A percentile compares a stretch with the other conserved stretches of the same genome.
phyloP scores from a whole-genome alignment of 768 basidiomycete species.

The Termitomyces sp. region DNA sequence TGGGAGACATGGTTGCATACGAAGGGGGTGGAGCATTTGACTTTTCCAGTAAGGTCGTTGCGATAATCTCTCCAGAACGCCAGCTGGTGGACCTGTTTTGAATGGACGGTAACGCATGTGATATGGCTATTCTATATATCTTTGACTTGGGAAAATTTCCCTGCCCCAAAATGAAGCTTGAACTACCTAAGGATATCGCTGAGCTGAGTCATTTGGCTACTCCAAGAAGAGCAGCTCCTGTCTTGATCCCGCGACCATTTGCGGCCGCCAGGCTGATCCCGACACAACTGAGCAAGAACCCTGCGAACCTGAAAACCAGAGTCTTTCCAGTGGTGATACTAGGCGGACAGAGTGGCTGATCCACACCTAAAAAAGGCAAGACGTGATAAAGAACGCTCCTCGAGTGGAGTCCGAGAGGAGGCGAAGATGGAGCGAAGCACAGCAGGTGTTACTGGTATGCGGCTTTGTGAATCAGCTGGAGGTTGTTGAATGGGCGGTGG shows the following conservation, averaged over 20 bases:
- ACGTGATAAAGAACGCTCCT: slow-evolving; percentile 80
- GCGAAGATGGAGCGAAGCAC: slow-evolving; percentile 81
- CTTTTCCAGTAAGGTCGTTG: slow-evolving; percentile 48
- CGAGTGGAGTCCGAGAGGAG: slow-evolving; percentile 74
- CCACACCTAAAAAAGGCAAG: slow-evolving; percentile 80
- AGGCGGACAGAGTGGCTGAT: not conserved
- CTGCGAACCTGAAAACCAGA: slow-evolving; percentile 54
- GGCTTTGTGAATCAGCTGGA: slow-evolving; percentile 43
- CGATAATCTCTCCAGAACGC: slow-evolving; percentile 47
- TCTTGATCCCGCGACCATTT: slow-evolving; percentile 62
- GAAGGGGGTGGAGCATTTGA: slow-evolving; percentile 56
- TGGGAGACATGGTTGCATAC: slow-evolving; percentile 56
- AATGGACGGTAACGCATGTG: slow-evolving; percentile 10
- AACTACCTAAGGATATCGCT: not conserved
- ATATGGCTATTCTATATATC: slow-evolving; percentile 2
- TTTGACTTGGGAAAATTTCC: slow-evolving; percentile 15
- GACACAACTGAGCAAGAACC: slow-evolving; percentile 78
- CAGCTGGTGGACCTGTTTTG: slow-evolving; percentile 47
- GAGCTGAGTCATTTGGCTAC: slow-evolving; percentile 31
- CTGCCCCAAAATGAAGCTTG: not conserved
- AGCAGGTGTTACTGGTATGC: slow-evolving; percentile 81
- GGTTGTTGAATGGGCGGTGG: slow-evolving; percentile 28
- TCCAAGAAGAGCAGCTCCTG: slow-evolving; percentile 61
- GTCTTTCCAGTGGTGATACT: not conserved
- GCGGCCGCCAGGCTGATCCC: slow-evolving; percentile 74